phyloP scores from a whole-genome alignment of 371 early-diverging fungal species.

The Mortierella sp. region DNA sequence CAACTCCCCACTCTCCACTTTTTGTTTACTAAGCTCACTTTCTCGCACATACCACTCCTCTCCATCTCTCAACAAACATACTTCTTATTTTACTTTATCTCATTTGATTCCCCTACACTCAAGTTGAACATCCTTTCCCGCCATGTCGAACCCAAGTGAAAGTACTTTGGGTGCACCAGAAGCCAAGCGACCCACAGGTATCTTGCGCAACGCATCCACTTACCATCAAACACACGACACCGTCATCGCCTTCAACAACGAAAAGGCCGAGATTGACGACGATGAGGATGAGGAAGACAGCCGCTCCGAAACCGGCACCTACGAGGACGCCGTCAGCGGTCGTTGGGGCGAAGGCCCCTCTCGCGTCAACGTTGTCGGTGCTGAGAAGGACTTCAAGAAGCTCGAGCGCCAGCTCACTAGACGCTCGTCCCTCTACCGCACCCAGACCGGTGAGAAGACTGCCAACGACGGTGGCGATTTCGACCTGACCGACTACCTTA shows the following conservation, averaged over 20 bases:
- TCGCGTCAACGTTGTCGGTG: slow-evolving; percentile 31
- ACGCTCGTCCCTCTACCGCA: slow-evolving; percentile 33
- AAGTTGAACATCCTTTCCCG: not conserved
- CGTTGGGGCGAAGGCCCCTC: slow-evolving; percentile 53
- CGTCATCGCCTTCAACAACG: slow-evolving; percentile 28
- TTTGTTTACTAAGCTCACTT: not conserved
- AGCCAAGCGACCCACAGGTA: slow-evolving; percentile 31
- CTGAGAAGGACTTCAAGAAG: slow-evolving; percentile 40
- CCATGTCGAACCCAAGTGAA: slow-evolving; percentile 44
- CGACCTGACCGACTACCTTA: slow-evolving; percentile 46
- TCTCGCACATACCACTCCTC: slow-evolving; percentile 4
- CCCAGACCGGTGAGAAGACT: slow-evolving; percentile 25
- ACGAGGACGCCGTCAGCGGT: slow-evolving; percentile 44
- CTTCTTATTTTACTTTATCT: not conserved
- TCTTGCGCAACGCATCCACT: slow-evolving; percentile 36
- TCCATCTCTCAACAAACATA: not conserved
- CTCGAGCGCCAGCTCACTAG: slow-evolving; percentile 47
- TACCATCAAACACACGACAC: slow-evolving; percentile 23
- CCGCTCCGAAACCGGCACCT: slow-evolving; percentile 33
- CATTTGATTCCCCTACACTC: not conserved
- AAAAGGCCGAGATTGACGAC: slow-evolving; percentile 28
- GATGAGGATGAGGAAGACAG: slow-evolving; percentile 23
- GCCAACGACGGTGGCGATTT: slow-evolving; percentile 31
- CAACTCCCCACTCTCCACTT: slow-evolving; percentile 1
- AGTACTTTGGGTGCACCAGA: slow-evolving; percentile 17